Base-by-base conservation (phyloP, 257 asterid genomes). In the Thymus quinquecostatus region DNA sequence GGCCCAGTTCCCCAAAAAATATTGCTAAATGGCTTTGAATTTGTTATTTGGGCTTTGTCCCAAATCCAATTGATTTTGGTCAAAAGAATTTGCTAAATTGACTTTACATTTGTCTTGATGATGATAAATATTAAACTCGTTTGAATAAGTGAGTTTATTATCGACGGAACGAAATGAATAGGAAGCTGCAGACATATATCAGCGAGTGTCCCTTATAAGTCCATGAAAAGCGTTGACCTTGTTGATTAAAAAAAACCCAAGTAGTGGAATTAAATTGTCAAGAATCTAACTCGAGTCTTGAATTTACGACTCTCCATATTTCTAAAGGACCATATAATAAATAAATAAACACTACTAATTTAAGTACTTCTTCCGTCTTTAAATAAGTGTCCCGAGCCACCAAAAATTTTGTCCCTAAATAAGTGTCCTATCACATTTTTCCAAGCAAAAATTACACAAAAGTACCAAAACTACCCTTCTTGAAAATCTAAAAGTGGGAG, bases 241-340 rank as follows among this genome's bases (percentile, higher is more conserved):
- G 60, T 69, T 58, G 41, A 53, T 41, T 64, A 61, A 14, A 49
- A 44, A 76, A 47, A 45, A 14, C 6, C 30, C 45, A n/a, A 63
- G 13, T 63, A 54, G 62, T 60, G 33, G 68, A 77, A 80, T 67
- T 71, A 60, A 83, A 38, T 60, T 73, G 59, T 60, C 71, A 74
- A 72, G 80, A 83, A 77, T 71, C 81, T 80, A 77, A 68, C 78
- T 54, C 41, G 72, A 73, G 68, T 66, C 70, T 68, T 33, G 9
- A 32, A 64, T 55, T 51, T 3, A 33, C 51, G 69, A 43, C 79
- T 64, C 77, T 74, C 12, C 68, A 54, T 13, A 43, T 66, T 27
- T 47, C 62, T 28, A 33, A 30, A 65, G 51, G 68, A 38, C 76
- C 28, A 4, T 3, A 68, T 68, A 49, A 12, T 49, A 13, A 10